These are phyloP conservation scores for Geotrichum bryndzae DNA, from an alignment of 1,139 yeast genomes.

Conservation along the genomic window DNA sequence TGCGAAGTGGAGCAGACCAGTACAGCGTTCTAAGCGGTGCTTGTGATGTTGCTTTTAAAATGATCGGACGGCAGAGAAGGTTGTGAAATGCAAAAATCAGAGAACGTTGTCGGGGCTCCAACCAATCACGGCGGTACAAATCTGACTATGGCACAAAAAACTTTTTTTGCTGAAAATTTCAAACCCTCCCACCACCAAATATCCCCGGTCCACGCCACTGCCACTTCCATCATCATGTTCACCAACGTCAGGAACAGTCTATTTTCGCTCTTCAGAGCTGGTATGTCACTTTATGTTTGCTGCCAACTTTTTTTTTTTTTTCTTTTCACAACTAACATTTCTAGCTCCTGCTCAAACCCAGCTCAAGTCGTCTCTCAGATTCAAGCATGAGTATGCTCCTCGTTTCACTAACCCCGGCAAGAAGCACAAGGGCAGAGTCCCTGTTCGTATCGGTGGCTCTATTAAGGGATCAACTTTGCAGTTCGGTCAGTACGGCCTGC, in stretches of 20 bases:
- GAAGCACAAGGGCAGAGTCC: constrained; percentile 90
- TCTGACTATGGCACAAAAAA: not conserved
- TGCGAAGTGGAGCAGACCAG: not conserved
- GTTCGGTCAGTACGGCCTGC: constrained; percentile 79
- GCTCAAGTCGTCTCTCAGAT: constrained; percentile 21
- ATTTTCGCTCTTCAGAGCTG: constrained; percentile 12
- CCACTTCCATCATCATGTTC: constrained; percentile 3
- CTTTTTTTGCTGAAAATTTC: not conserved
- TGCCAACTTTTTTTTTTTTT: not conserved
- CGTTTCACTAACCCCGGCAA: constrained; percentile 67
- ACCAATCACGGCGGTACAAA: not conserved
- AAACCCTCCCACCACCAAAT: not conserved
- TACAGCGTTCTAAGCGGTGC: not conserved
- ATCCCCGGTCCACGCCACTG: not conserved
- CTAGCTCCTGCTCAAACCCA: constrained; percentile 4
- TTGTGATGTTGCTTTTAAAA: not conserved
- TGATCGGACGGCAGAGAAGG: not conserved
- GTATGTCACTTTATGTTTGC: constrained; percentile 1
- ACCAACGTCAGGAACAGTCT: constrained; percentile 9
- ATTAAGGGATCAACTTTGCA: constrained; percentile 75
- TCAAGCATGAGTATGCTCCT: constrained; percentile 83
- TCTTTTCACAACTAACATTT: not conserved
- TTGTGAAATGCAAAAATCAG: not conserved
- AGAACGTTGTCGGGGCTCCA: not conserved
- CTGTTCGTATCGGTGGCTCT: constrained; percentile 94